Conservation (phyloP, 345 rosid genomes). For the Pelargonium nanum region DNA sequence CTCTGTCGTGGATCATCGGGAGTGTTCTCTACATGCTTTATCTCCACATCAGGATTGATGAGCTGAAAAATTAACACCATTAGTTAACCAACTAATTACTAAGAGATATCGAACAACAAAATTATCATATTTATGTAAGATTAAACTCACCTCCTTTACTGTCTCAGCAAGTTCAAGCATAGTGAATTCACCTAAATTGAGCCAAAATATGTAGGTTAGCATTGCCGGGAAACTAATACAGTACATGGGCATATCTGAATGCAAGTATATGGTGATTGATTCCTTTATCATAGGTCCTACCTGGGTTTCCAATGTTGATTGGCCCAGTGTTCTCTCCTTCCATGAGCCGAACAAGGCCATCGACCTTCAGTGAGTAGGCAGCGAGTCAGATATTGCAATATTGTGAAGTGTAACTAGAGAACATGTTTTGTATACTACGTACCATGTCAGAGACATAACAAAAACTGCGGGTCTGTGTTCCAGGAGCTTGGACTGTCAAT, state of each 20-base stretch:
- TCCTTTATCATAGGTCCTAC: too few species aligned
- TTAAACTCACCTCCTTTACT: constrained; percentile 63
- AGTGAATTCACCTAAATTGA: constrained; percentile 66
- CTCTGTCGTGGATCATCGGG: constrained; percentile 96
- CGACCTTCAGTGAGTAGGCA: constrained; percentile 42
- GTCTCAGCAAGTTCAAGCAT: constrained; percentile 81
- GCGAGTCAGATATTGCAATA: not conserved
- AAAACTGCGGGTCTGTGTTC: constrained; percentile 95
- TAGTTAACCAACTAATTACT: not conserved
- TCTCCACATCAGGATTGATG: constrained; percentile 64
- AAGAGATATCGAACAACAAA: too few species aligned
- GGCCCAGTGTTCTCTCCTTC: constrained; percentile 93
- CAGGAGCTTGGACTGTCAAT: constrained; percentile 85
- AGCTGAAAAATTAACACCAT: constrained; percentile 32
- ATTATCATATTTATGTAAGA: too few species aligned
- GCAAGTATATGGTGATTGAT: too few species aligned
- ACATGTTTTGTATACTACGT: constrained; percentile 8
- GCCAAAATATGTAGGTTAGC: not conserved
- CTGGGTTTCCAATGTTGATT: constrained; percentile 85
- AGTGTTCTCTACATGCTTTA: constrained; percentile 67
- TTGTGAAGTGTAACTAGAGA: not conserved
- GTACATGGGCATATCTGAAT: too few species aligned
- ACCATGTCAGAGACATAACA: constrained; percentile 97
- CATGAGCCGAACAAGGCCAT: constrained; percentile 85
- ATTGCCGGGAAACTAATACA: too few species aligned